A percentile compares a stretch with the other conserved stretches of the same genome.
Conservation (phyloP, 164 flowering plant species). For the Vitis rotundifolia region DNA sequence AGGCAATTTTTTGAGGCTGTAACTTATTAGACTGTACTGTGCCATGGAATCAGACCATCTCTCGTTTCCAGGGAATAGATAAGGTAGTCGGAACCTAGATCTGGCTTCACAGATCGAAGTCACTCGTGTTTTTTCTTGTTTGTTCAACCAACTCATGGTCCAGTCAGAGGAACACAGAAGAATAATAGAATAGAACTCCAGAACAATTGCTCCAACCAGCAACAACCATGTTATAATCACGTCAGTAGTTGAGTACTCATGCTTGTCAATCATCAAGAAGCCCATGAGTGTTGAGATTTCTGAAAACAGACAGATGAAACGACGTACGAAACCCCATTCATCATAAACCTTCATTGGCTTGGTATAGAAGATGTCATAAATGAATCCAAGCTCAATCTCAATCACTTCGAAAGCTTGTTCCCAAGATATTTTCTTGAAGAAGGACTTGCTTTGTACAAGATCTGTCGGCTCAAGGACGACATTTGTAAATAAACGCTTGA, state of each 20-base stretch:
- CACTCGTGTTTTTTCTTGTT: neutral
- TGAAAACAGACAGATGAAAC: neutral
- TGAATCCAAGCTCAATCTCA: slow-evolving; percentile 32
- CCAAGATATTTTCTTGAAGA: neutral
- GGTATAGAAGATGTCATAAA: neutral
- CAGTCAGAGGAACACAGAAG: slow-evolving; percentile 20
- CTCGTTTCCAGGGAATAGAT: no score
- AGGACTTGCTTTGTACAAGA: slow-evolving; percentile 10
- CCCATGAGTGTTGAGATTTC: neutral
- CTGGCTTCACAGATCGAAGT: no score
- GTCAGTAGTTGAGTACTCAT: slow-evolving; percentile 1
- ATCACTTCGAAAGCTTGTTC: slow-evolving; percentile 23
- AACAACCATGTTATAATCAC: slow-evolving; percentile 10
- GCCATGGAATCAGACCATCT: slow-evolving; percentile 21
- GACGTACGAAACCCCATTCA: no score
- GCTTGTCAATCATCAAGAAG: neutral
- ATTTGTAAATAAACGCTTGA: slow-evolving; percentile 28
- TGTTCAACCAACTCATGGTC: slow-evolving; percentile 1
- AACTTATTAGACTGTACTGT: slow-evolving; percentile 12
- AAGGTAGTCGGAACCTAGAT: no score
- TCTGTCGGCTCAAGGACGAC: slow-evolving; percentile 27
- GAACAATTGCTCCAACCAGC: slow-evolving; percentile 13
- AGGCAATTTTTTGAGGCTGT: slow-evolving; percentile 7
- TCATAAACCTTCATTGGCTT: no score
- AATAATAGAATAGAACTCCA: slow-evolving; percentile 14